These are phyloP conservation scores for Xenosphaeropsis pyriputrescens DNA, from an alignment of 2,329 filamentous ascomycete genomes.

Conservation along the genomic window DNA sequence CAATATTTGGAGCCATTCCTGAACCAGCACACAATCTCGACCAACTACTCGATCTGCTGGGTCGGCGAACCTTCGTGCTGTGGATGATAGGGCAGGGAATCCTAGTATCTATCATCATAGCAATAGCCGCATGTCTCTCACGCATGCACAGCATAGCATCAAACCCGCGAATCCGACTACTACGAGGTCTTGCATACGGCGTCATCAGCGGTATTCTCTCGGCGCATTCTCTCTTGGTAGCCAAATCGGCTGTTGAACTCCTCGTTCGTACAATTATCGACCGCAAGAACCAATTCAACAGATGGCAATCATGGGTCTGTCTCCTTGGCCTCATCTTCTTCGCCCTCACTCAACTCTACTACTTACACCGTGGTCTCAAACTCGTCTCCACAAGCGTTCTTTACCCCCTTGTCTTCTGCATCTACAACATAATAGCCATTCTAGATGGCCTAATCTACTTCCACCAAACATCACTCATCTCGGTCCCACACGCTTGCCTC, in stretches of 20 bases:
- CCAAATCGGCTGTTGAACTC: constrained; percentile 92
- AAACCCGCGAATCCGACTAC: constrained; percentile 55
- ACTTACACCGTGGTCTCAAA: constrained; percentile 84
- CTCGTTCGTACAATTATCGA: constrained; percentile 78
- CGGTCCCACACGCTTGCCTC: constrained; percentile 59
- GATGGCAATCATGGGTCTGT: constrained; percentile 91
- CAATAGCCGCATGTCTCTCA: constrained; percentile 42
- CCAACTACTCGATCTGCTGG: constrained; percentile 66
- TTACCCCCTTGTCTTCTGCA: constrained; percentile 94
- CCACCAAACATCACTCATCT: constrained; percentile 69
- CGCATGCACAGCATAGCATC: constrained; percentile 35
- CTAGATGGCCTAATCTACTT: constrained; percentile 96
- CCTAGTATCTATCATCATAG: constrained; percentile 54
- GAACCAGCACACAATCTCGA: constrained; percentile 80
- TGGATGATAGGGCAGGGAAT: constrained; percentile 80
- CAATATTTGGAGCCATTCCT: constrained; percentile 83
- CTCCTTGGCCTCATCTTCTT: constrained; percentile 67
- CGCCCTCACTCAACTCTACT: constrained; percentile 85
- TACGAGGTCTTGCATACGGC: constrained; percentile 77
- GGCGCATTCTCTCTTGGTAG: constrained; percentile 81
- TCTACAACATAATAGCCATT: constrained; percentile 98
- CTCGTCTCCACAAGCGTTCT: constrained; percentile 89
- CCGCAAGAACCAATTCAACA: constrained; percentile 81
- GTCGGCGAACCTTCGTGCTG: constrained; percentile 59
- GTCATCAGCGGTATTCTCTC: constrained; percentile 85